Evolutionary conservation across 2,329 filamentous ascomycete genomes (phyloP).

Genomic region (Arthrobotrys musiformis): DNA sequence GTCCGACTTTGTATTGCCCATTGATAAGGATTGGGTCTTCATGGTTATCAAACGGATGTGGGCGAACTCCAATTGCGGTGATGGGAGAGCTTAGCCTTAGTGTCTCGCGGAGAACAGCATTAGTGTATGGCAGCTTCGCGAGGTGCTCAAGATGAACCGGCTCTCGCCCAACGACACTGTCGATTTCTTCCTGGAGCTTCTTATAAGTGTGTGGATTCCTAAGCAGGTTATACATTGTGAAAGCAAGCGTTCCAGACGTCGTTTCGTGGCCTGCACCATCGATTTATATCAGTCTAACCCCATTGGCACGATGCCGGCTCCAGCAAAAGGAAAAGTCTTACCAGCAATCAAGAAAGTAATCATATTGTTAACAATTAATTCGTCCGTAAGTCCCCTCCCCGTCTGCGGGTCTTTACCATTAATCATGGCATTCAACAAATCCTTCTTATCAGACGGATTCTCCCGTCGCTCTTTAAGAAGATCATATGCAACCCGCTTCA

Average conservation of each 20-base stretch:
- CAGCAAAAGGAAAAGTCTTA: conserved; percentile 58
- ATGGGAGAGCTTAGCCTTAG: conserved; percentile 73
- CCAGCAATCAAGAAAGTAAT: conserved; percentile 77
- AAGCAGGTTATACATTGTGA: conserved; percentile 73
- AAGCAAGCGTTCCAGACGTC: conserved; percentile 74
- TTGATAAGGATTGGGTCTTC: conserved; percentile 66
- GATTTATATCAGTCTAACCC: neutral
- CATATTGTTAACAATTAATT: conserved; percentile 75
- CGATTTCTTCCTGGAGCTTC: conserved; percentile 75
- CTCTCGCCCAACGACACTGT: conserved; percentile 71
- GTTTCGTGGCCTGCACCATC: conserved; percentile 72
- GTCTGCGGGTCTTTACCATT: conserved; percentile 75
- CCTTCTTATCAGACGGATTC: conserved; percentile 70
- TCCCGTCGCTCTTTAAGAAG: conserved; percentile 71
- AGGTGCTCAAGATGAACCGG: conserved; percentile 72
- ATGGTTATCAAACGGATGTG: conserved; percentile 66
- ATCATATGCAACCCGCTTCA: conserved; percentile 70
- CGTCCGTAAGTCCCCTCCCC: conserved; percentile 72
- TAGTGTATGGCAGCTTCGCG: conserved; percentile 73
- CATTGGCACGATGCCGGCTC: too few relatives aligned
- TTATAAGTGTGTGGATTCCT: conserved; percentile 71
- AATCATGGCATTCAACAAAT: conserved; percentile 77
- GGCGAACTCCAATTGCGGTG: conserved; percentile 68
- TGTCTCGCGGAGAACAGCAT: conserved; percentile 74
- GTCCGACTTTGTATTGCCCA: conserved; percentile 71